phyloP scores from a whole-genome alignment of 2,329 filamentous ascomycete genomes.

The Aspergillus sp. region DNA sequence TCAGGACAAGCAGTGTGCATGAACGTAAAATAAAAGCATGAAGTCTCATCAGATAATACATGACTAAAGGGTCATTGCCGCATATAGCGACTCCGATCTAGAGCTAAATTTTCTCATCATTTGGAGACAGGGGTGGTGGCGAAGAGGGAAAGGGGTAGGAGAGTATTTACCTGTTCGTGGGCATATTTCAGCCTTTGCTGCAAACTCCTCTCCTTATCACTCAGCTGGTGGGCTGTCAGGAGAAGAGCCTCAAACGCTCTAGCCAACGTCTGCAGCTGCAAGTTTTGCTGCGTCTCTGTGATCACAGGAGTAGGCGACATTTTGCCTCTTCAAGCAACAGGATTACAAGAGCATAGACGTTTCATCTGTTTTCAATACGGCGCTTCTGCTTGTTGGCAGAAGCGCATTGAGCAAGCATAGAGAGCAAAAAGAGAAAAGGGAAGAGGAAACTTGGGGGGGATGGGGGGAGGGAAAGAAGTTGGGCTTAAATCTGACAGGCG shows the following conservation, averaged over 20 bases:
- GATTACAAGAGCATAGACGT: constrained; percentile 17
- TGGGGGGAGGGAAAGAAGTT: constrained; percentile 10
- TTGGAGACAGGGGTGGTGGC: constrained; percentile 23
- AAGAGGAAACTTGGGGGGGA: constrained; percentile 6
- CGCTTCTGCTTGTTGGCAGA: constrained; percentile 21
- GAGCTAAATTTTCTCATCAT: constrained; percentile 63
- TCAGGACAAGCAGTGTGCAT: constrained; percentile 5
- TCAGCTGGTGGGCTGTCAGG: constrained; percentile 34
- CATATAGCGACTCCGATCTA: constrained; percentile 66
- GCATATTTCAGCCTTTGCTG: constrained; percentile 32
- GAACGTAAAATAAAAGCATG: constrained; percentile 10
- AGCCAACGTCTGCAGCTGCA: constrained; percentile 31
- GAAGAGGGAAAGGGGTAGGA: constrained; percentile 1
- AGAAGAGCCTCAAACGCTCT: constrained; percentile 38
- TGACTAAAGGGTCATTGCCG: constrained; percentile 58
- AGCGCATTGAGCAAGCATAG: constrained; percentile 12
- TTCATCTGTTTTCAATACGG: constrained; percentile 16
- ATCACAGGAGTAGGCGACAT: constrained; percentile 28
- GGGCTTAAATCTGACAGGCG: neutral
- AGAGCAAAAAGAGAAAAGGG: constrained; percentile 12
- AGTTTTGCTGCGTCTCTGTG: constrained; percentile 26
- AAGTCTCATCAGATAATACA: constrained; percentile 49
- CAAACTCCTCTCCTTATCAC: constrained; percentile 33
- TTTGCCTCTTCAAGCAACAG: constrained; percentile 8
- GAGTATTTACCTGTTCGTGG: constrained; percentile 33